Evolutionary conservation across 2,329 filamentous ascomycete species (phyloP).

Genomic region (Fragosphaeria purpurea): DNA sequence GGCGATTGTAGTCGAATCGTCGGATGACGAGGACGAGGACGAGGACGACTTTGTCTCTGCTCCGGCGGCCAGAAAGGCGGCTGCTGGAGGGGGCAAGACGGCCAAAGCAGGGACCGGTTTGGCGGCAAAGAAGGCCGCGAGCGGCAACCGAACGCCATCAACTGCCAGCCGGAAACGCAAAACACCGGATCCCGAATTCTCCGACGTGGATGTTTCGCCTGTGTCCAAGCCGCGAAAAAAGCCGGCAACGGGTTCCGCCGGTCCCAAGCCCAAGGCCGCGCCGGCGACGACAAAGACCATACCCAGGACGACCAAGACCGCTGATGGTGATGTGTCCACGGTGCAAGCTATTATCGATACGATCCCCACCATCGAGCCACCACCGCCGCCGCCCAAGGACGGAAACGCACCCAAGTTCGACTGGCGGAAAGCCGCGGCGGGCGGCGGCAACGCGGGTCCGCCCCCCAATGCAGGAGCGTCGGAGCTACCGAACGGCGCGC

Average conservation of each 20-base stretch:
- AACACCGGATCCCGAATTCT: conserved; percentile 41
- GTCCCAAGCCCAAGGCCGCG: conserved; percentile 7
- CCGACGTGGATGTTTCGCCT: conserved; percentile 40
- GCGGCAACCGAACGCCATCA: not conserved
- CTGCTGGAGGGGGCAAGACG: conserved; percentile 14
- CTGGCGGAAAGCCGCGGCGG: conserved; percentile 52
- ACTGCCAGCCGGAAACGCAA: conserved; percentile 44
- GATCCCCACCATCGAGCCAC: conserved; percentile 72
- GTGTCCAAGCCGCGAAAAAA: conserved; percentile 48
- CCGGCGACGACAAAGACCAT: conserved; percentile 40
- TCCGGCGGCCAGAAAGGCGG: conserved; percentile 20
- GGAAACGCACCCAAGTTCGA: conserved; percentile 63
- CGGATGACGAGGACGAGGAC: conserved; percentile 22
- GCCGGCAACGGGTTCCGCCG: conserved; percentile 28
- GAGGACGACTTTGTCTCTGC: no score
- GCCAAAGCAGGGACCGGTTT: conserved; percentile 5
- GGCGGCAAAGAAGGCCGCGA: not conserved
- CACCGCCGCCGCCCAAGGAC: conserved; percentile 68
- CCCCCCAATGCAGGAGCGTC: conserved; percentile 52
- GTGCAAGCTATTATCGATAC: conserved; percentile 80
- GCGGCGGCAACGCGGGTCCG: conserved; percentile 51
- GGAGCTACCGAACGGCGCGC: conserved; percentile 71
- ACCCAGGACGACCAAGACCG: conserved; percentile 24
- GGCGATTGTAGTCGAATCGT: conserved; percentile 20
- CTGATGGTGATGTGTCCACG: conserved; percentile 55